Conservation (phyloP, 2,329 filamentous ascomycete species). For the Penicillium sp. region DNA sequence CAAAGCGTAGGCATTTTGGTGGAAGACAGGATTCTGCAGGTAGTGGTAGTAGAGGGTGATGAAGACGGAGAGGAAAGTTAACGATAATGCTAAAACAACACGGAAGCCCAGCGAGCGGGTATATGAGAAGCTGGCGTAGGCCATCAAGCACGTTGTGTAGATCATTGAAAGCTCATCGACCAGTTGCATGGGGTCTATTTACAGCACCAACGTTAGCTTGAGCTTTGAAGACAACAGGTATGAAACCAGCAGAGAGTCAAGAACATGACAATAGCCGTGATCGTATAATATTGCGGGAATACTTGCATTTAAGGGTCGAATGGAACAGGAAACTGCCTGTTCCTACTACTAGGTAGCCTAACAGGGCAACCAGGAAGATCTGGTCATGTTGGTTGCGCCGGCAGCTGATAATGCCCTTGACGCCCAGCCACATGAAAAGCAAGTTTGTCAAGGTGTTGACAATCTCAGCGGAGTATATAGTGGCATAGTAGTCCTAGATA, state of each 20-base stretch:
- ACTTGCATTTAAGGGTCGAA: constrained; percentile 61
- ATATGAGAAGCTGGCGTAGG: constrained; percentile 74
- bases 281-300: not conserved
- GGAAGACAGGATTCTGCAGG: constrained; percentile 78
- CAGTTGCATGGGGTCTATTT: constrained; percentile 66
- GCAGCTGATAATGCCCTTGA: constrained; percentile 74
- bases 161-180: constrained; percentile 72
- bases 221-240: not conserved
- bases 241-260: not conserved
- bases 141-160: constrained; percentile 70
- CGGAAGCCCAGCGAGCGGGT: constrained; percentile 55
- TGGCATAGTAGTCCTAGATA: constrained; percentile 70
- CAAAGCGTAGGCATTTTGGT: constrained; percentile 75
- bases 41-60: constrained; percentile 82
- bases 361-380: constrained; percentile 70
- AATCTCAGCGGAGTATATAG: constrained; percentile 73
- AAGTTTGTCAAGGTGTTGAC: constrained; percentile 81
- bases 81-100: constrained; percentile 56
- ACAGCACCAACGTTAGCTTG: constrained; percentile 20
- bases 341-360: constrained; percentile 63
- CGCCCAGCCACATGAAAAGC: constrained; percentile 75
- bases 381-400: constrained; percentile 68
- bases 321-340: constrained; percentile 65
- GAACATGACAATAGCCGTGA: not conserved
- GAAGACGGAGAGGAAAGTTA: constrained; percentile 59